Conservation (phyloP, 192 early-diverging fungal species). For the Backusella psychrophila region DNA sequence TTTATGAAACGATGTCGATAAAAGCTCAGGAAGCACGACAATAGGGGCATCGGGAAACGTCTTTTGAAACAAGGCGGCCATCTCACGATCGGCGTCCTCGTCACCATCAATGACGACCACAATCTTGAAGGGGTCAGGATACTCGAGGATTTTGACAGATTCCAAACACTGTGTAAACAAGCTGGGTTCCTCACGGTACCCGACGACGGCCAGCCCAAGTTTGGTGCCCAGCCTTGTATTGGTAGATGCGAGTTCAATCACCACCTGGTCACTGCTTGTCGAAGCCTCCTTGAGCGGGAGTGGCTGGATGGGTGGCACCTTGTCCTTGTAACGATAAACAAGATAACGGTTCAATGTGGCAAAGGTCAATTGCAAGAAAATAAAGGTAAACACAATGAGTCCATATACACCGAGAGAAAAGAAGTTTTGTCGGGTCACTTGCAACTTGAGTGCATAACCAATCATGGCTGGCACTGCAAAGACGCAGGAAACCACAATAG, state of each 20-base stretch:
- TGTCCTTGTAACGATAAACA: constrained; percentile 10
- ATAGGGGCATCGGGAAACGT: constrained; percentile 19
- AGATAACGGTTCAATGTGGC: constrained; percentile 32
- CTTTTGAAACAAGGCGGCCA: constrained; percentile 35
- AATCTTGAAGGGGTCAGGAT: constrained; percentile 28
- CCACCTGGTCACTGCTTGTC: neutral
- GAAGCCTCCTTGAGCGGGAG: neutral
- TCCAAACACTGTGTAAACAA: constrained; percentile 34
- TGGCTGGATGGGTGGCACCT: neutral
- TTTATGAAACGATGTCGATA: constrained; percentile 14
- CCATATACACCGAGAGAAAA: constrained; percentile 39
- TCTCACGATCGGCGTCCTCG: constrained; percentile 28
- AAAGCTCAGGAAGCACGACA: constrained; percentile 18
- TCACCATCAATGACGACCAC: constrained; percentile 38
- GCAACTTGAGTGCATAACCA: constrained; percentile 26
- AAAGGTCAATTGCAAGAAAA: constrained; percentile 32
- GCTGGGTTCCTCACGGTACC: constrained; percentile 32
- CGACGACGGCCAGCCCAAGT: constrained; percentile 34
- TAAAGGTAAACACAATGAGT: constrained; percentile 32
- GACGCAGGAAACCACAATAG: constrained; percentile 24
- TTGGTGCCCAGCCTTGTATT: constrained; percentile 15
- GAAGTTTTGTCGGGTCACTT: constrained; percentile 11
- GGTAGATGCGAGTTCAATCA: neutral
- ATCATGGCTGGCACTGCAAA: constrained; percentile 34
- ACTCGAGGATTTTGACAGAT: constrained; percentile 30